Evolutionary conservation across 2,329 filamentous ascomycete genomes (phyloP).

Genomic region (Penicillium vulpinum): DNA sequence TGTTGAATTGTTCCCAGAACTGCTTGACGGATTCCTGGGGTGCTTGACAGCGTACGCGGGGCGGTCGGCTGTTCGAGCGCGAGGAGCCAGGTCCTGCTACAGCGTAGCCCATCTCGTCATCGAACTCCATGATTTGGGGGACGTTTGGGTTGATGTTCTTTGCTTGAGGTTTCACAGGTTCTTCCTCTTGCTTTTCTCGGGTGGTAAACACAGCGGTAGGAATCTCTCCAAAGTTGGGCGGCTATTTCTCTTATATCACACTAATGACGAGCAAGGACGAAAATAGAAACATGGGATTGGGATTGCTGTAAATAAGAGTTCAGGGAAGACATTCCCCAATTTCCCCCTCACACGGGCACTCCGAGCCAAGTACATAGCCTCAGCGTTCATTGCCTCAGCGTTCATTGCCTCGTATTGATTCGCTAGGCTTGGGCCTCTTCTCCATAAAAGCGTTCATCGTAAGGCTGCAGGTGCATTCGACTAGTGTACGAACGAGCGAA

Average conservation of each 20-base stretch:
- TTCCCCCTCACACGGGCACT: constrained; percentile 9
- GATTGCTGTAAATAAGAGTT: background rate
- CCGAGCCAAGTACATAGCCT: constrained; percentile 6
- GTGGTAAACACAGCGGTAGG: background rate
- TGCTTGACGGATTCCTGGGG: constrained; percentile 70
- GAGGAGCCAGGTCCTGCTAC: constrained; percentile 30
- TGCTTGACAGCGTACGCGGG: constrained; percentile 52
- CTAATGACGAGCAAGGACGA: background rate
- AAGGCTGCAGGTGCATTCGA: constrained; percentile 28
- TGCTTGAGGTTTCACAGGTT: background rate
- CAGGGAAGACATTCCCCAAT: background rate
- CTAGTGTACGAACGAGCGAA: constrained; percentile 17
- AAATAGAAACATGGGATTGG: background rate
- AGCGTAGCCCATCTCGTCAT: constrained; percentile 31
- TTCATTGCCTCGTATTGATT: constrained; percentile 2
- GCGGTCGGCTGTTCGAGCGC: constrained; percentile 34
- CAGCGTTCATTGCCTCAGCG: background rate
- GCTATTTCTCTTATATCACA: background rate
- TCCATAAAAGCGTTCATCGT: constrained; percentile 7
- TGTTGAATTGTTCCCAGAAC: constrained; percentile 72
- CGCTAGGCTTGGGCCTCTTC: background rate
- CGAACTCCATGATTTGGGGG: constrained; percentile 26
- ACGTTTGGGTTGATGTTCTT: background rate
- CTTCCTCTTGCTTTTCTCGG: background rate
- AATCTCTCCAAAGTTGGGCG: background rate